These are phyloP conservation scores for Ogataea henricii DNA, from an alignment of 805 yeast genomes.

Conservation along the genomic window DNA sequence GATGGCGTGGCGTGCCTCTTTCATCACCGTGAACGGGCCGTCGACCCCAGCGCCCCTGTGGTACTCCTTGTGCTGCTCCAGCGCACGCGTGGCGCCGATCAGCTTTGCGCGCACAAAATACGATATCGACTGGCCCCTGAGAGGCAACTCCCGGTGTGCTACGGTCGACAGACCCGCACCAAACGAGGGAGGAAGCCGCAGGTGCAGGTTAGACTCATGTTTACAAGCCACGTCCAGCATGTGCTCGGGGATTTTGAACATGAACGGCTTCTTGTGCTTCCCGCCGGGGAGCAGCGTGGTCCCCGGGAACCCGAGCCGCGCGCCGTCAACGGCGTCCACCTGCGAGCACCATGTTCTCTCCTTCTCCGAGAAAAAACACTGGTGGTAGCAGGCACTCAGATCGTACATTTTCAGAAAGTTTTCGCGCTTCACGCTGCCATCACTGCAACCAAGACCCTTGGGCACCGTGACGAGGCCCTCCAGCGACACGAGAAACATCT, in stretches of 20 bases:
- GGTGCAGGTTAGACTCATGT: conserved; percentile 39
- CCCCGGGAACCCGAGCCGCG: conserved; percentile 42
- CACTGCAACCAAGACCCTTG: background rate
- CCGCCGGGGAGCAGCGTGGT: conserved; percentile 47
- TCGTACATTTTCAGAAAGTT: conserved; percentile 52
- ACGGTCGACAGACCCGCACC: conserved; percentile 43
- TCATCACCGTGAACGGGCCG: background rate
- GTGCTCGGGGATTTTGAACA: conserved; percentile 54
- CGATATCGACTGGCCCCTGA: background rate
- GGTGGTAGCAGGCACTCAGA: conserved; percentile 51
- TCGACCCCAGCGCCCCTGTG: background rate
- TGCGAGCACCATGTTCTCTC: background rate
- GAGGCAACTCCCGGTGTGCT: background rate
- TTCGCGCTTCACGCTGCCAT: conserved; percentile 19
- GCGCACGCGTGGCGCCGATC: background rate
- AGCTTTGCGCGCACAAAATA: background rate
- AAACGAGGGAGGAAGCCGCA: conserved; percentile 42
- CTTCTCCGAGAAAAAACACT: background rate
- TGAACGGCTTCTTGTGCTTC: conserved; percentile 56
- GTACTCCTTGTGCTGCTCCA: background rate
- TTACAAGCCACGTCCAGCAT: conserved; percentile 55
- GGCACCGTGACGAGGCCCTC: conserved; percentile 48
- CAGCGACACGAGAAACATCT: conserved; percentile 59
- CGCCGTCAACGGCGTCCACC: conserved; percentile 29
- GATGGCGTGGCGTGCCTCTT: background rate